phyloP scores from a whole-genome alignment of 164 flowering plant species.

The Aristolochia fimbriata region DNA sequence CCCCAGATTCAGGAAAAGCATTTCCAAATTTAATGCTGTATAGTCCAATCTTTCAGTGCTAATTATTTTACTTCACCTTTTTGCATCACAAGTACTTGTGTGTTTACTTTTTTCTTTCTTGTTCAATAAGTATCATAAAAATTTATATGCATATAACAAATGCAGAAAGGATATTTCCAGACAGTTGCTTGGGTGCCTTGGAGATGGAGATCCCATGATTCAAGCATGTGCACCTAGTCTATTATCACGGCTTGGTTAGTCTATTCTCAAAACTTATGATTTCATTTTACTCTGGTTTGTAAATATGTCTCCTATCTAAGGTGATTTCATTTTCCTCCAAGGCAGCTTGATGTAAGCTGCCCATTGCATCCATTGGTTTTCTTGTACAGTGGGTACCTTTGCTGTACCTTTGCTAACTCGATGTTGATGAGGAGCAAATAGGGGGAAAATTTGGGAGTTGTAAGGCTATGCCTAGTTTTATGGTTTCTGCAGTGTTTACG shows the following conservation, averaged over 20 bases:
- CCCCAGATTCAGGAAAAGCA: constrained; percentile 24
- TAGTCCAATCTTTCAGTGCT: background rate
- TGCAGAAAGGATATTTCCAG: constrained; percentile 56
- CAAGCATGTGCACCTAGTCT: constrained; percentile 34
- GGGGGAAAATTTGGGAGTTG: too few species aligned
- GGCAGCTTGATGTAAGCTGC: too few species aligned
- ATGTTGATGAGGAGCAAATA: too few species aligned
- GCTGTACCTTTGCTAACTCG: too few species aligned
- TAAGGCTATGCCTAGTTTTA: background rate
- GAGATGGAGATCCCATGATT: constrained; percentile 45
- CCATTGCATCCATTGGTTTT: too few species aligned
- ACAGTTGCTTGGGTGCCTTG: constrained; percentile 44
- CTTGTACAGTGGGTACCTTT: too few species aligned
- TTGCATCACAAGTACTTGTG: background rate
- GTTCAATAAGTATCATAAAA: background rate
- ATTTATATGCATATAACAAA: background rate
- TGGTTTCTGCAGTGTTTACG: too few species aligned
- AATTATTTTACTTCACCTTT: background rate
- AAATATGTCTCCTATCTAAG: too few species aligned
- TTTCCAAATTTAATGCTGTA: constrained; percentile 41
- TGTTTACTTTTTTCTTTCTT: background rate
- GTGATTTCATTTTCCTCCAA: too few species aligned
- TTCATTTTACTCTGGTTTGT: background rate
- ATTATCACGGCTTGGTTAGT: constrained; percentile 58
- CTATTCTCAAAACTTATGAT: background rate